Conservation (phyloP, 495 filamentous ascomycete genomes). For the Annulohypoxylon bovei region DNA sequence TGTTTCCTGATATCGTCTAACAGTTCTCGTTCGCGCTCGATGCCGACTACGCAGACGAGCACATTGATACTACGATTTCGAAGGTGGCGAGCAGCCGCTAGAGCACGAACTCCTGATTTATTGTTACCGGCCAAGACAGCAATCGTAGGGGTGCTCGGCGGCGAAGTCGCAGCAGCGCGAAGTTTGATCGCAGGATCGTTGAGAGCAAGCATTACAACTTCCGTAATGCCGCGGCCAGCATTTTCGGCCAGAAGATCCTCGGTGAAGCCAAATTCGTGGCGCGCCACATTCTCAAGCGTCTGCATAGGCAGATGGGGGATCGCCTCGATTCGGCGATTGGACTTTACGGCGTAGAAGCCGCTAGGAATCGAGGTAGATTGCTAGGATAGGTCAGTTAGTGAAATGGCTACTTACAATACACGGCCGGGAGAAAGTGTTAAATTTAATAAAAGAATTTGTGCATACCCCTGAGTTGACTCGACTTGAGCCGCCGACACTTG, state of each 20-base stretch:
- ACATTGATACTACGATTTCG: constrained; percentile 81
- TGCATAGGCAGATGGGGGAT: constrained; percentile 87
- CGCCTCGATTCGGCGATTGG: constrained; percentile 78
- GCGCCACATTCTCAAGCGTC: constrained; percentile 87
- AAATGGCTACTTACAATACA: not conserved
- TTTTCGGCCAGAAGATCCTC: constrained; percentile 93
- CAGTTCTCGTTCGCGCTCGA: constrained; percentile 70
- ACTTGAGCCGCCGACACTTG: constrained; percentile 44
- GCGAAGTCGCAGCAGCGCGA: constrained; percentile 53
- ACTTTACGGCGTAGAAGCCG: constrained; percentile 63
- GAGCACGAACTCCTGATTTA: constrained; percentile 81
- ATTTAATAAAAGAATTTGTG: constrained; percentile 13
- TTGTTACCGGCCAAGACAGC: constrained; percentile 90
- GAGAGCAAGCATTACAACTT: constrained; percentile 75
- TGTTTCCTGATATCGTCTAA: constrained; percentile 79
- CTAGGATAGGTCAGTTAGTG: not conserved
- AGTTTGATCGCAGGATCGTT: constrained; percentile 64
- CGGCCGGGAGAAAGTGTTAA: not conserved
- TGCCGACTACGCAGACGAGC: constrained; percentile 82
- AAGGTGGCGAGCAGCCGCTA: constrained; percentile 87
- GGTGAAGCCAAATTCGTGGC: constrained; percentile 82
- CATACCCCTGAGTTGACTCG: constrained; percentile 61
- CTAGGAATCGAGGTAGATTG: constrained; percentile 10
- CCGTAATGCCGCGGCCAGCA: constrained; percentile 85
- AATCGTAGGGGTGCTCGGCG: constrained; percentile 65